These are phyloP conservation scores for Trametes polyzona DNA, from an alignment of 1,284 basidiomycete genomes.

Conservation along the genomic window DNA sequence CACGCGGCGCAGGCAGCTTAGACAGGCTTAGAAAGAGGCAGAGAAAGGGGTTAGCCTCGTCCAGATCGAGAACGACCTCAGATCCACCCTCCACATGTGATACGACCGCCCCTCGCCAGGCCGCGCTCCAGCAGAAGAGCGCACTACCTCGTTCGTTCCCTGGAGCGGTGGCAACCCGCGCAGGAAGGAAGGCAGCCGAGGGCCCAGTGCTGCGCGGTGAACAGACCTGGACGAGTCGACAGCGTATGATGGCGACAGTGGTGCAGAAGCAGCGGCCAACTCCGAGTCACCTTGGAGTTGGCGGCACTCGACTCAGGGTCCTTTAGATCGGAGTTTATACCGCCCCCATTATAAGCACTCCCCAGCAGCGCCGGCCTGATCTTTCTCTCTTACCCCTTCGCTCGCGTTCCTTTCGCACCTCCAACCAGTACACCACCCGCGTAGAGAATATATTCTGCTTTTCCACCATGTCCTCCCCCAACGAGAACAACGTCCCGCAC, in stretches of 20 bases:
- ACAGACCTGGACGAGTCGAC: not conserved
- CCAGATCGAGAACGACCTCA: not conserved
- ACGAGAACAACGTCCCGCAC: conserved; percentile 38
- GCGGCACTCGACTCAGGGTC: conserved; percentile 18
- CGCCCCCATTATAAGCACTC: conserved; percentile 15
- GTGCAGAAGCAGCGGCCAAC: conserved; percentile 16
- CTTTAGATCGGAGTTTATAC: conserved; percentile 25
- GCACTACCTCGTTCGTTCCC: not conserved
- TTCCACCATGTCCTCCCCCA: conserved; percentile 28
- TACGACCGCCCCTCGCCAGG: not conserved
- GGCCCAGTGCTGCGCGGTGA: too few species aligned
- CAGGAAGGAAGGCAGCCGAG: not conserved
- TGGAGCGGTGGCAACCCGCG: not conserved
- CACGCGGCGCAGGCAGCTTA: conserved; percentile 9
- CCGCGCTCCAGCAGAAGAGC: not conserved
- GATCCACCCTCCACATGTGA: conserved; percentile 8
- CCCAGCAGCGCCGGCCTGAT: not conserved
- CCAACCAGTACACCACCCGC: not conserved
- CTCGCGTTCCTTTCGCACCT: not conserved
- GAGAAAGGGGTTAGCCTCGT: conserved; percentile 10
- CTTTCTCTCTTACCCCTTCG: conserved; percentile 10
- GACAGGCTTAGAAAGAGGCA: not conserved
- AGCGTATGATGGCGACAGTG: conserved; percentile 1
- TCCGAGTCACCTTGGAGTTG: conserved; percentile 17
- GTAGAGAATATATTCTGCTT: conserved; percentile 4